These are phyloP conservation scores for Silene coronaria DNA, from an alignment of 179 eudicot species.

Conservation along the genomic window DNA sequence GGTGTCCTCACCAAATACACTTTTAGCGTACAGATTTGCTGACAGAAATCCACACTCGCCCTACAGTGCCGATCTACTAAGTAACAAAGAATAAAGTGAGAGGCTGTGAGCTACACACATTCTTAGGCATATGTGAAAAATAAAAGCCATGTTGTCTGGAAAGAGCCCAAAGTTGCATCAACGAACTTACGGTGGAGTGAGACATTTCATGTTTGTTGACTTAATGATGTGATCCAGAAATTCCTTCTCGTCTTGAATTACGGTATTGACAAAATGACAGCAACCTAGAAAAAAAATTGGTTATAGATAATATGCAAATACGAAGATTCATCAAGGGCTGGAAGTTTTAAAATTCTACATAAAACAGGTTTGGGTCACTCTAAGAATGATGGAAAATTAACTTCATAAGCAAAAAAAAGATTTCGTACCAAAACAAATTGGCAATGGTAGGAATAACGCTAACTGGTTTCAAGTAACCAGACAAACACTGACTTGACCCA, in stretches of 20 bases:
- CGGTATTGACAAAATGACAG: slow-evolving; percentile 65
- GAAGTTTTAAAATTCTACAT: too few relatives aligned
- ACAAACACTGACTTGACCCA: too few relatives aligned
- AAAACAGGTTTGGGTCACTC: too few relatives aligned
- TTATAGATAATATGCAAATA: too few relatives aligned
- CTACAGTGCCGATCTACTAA: slow-evolving; percentile 62
- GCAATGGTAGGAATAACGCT: too few relatives aligned
- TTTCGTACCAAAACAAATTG: too few relatives aligned
- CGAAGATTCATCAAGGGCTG: too few relatives aligned
- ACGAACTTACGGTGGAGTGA: slow-evolving; percentile 61
- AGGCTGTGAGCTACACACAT: not conserved
- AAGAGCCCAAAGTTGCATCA: too few relatives aligned
- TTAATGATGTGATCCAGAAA: slow-evolving; percentile 62
- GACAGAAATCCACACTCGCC: slow-evolving; percentile 76
- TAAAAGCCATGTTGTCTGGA: too few relatives aligned
- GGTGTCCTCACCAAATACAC: slow-evolving; percentile 90
- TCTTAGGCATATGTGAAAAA: not conserved
- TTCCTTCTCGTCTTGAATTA: slow-evolving; percentile 62
- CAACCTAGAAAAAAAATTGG: slow-evolving; percentile 45
- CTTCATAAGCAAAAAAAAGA: too few relatives aligned
- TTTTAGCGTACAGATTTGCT: slow-evolving; percentile 69
- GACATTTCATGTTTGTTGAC: slow-evolving; percentile 74
- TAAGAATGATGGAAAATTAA: too few relatives aligned
- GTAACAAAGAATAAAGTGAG: not conserved
- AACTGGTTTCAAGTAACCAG: too few relatives aligned